These are phyloP conservation scores for Penicillium robsamsonii DNA, from an alignment of 495 filamentous ascomycete species.

Conservation along the genomic window DNA sequence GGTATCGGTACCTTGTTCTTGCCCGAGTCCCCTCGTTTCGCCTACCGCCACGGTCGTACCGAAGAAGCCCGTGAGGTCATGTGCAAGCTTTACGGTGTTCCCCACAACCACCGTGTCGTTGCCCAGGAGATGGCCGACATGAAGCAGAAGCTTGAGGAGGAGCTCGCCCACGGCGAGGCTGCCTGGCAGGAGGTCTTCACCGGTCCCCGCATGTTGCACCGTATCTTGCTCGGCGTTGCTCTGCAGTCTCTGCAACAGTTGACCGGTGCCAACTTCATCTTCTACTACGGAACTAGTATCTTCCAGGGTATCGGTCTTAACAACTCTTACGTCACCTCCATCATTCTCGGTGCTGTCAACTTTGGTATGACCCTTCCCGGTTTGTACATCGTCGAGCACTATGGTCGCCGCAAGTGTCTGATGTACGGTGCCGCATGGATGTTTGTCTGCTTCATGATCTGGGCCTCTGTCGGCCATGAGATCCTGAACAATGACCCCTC, in stretches of 20 bases:
- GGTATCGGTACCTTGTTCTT: conserved; percentile 67
- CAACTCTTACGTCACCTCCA: conserved; percentile 68
- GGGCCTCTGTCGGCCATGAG: conserved; percentile 67
- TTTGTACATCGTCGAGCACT: conserved; percentile 69
- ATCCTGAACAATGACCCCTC: conserved; percentile 53
- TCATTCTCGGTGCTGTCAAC: conserved; percentile 75
- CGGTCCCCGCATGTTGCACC: conserved; percentile 70
- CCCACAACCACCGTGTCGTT: conserved; percentile 60
- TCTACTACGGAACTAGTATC: conserved; percentile 76
- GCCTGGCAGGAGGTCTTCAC: conserved; percentile 67
- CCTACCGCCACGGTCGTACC: conserved; percentile 61
- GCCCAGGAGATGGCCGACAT: conserved; percentile 66
- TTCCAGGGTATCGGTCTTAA: conserved; percentile 66
- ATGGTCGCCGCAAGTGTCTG: conserved; percentile 63
- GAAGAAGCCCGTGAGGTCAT: conserved; percentile 70
- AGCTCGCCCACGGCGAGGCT: conserved; percentile 52
- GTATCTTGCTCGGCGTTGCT: conserved; percentile 64
- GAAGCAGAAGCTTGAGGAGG: conserved; percentile 59
- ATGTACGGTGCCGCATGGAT: conserved; percentile 68
- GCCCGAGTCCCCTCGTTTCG: conserved; percentile 69
- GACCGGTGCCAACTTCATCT: conserved; percentile 76
- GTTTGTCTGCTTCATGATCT: conserved; percentile 70
- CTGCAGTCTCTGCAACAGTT: conserved; percentile 74
- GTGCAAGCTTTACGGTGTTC: conserved; percentile 67
- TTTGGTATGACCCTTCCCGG: conserved; percentile 70